Base-by-base conservation (phyloP, 202 grass and related monocot species). In the Cymbopogon flexuosus region DNA sequence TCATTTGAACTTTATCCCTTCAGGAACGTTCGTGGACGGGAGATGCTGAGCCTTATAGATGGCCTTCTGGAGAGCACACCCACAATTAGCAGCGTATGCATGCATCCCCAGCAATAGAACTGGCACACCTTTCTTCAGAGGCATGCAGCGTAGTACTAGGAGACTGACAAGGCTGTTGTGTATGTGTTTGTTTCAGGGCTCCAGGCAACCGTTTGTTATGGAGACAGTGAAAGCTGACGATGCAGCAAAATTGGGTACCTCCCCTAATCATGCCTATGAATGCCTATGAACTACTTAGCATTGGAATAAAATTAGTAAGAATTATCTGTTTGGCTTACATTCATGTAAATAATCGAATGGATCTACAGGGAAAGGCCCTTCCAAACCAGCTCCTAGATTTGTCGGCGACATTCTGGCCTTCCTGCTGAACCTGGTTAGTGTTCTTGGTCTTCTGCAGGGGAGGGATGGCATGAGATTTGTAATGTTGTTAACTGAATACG, bases 171-270 rank as follows among this genome's bases (percentile, higher is more conserved):
- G 43, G 29, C 23, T 71, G 43, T 73, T 45, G 46, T 31, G 42
- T 5, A 8, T 34, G 52, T 60, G 70, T 57, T 63, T 65, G 54
- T 64, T 85, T 79, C 86, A 94, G 94, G 94, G 94, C 27, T 79
- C 68, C 16, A 90, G 94, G 42, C 79, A 88, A 73, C 89, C 94
- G 10, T 97, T 94, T 76, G 94, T 97, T 56, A 89, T 90, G 87
- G 89, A 97, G 88, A 97, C 91, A 6, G 89, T 97, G 54, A 97
- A 97, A 89, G 87, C 94, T 45, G 94, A 97, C 10, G 91, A 97
- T 86, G 90, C 79, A 15, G 91, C 91, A 33, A 94, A 97, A 84
- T 23, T 85, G 75, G 94, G 94, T 97, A 29, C 8, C 2, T 51
- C 10, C 16, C 36, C 27, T 10, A 14, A 78, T 35, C 7, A 13